A percentile compares a stretch with the other conserved stretches of the same genome.
Conservation (phyloP, 23 red algal genomes). For the Pyropia yezoensis region DNA sequence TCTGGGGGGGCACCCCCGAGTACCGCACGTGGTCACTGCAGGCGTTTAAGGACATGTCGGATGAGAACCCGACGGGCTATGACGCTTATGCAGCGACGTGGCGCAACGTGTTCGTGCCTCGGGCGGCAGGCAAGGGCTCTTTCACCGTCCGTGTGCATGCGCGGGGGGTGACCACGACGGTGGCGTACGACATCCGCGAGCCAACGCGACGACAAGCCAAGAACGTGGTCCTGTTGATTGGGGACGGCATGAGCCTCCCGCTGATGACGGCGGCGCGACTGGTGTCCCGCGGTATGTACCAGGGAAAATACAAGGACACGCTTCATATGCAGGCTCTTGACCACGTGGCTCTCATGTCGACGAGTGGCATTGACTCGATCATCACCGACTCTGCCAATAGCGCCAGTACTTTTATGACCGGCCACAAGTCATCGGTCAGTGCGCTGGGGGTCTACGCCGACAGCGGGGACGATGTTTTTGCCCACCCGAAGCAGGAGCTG, state of each 20-base stretch:
- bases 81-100: constrained; percentile 16
- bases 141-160: constrained; percentile 21
- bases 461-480: constrained; percentile 23
- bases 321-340: constrained; percentile 23
- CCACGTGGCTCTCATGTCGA: constrained; percentile 7
- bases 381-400: constrained; percentile 45
- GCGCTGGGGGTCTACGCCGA: constrained; percentile 43
- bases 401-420: constrained; percentile 22
- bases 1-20: constrained; percentile 15
- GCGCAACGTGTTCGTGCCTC: constrained; percentile 19
- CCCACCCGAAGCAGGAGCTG: constrained; percentile 31
- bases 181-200: constrained; percentile 10
- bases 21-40: constrained; percentile 21
- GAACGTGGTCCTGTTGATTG: constrained; percentile 38
- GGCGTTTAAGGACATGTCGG: constrained; percentile 8
- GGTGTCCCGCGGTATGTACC: constrained; percentile 34
- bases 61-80: constrained; percentile 8
- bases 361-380: constrained; percentile 37
- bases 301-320: constrained; percentile 42
- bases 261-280: constrained; percentile 46
- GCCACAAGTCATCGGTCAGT: constrained; percentile 28
- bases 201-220: constrained; percentile 18
- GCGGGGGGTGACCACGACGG: constrained; percentile 26
- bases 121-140: constrained; percentile 22
- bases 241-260: constrained; percentile 33